phyloP scores from a whole-genome alignment of 257 asterid genomes.

The Cinchona pubescens region DNA sequence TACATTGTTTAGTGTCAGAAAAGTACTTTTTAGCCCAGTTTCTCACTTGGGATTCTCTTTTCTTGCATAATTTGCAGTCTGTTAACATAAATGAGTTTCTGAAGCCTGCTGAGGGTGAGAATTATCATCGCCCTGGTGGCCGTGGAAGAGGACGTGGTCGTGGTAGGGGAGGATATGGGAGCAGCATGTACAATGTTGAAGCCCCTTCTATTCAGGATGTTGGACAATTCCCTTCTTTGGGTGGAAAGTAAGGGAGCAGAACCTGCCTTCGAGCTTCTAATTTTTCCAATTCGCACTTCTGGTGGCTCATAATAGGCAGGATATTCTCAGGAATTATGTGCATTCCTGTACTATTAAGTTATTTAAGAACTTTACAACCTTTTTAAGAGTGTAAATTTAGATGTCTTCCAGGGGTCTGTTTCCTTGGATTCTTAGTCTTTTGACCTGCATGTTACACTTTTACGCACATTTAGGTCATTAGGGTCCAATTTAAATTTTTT shows the following conservation, averaged over 20 bases:
- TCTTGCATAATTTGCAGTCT: conserved; percentile 33
- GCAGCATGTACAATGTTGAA: conserved; percentile 15
- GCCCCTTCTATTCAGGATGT: conserved; percentile 40
- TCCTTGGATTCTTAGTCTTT: conserved; percentile 21
- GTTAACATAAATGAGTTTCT: conserved; percentile 58
- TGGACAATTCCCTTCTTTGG: conserved; percentile 39
- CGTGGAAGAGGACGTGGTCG: conserved; percentile 60
- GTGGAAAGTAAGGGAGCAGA: conserved; percentile 26
- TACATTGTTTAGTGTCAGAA: not conserved
- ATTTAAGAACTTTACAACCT: conserved; percentile 14
- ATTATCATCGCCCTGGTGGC: conserved; percentile 39
- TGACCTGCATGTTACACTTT: conserved; percentile 21
- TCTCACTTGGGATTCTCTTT: not conserved
- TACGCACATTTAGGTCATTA: conserved; percentile 15
- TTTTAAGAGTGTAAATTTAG: conserved; percentile 41
- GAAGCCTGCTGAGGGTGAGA: conserved; percentile 63
- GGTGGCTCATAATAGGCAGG: conserved; percentile 5
- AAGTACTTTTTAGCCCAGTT: not conserved
- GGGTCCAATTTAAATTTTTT: conserved; percentile 16
- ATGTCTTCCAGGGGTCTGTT: conserved; percentile 19
- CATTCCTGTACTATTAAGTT: conserved; percentile 19
- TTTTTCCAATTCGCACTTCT: not conserved
- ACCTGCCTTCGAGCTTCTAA: conserved; percentile 12
- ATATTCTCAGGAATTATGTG: not conserved
- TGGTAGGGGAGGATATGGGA: conserved; percentile 48